Evolutionary conservation across 228 moss, liverwort and hornwort species (phyloP).

Genomic region (Sphagnum fallax): DNA sequence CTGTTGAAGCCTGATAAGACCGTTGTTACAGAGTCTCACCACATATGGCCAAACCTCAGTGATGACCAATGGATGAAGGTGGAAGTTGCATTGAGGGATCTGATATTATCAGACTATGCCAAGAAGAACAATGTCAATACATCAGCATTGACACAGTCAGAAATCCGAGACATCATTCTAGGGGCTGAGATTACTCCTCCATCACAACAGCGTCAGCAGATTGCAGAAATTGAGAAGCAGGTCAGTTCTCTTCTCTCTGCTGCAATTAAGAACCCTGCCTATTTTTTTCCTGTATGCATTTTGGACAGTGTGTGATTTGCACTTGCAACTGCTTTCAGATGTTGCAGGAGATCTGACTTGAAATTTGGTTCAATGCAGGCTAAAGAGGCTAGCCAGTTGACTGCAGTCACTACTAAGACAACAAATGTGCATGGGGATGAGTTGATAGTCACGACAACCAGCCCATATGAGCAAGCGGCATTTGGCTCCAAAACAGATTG

Average conservation of each 20-base stretch:
- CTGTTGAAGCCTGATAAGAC: constrained; percentile 97
- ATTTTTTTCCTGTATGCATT: neutral
- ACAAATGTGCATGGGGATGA: constrained; percentile 99
- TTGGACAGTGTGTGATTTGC: neutral
- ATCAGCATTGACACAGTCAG: constrained; percentile 95
- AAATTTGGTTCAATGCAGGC: constrained; percentile 37
- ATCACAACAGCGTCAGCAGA: constrained; percentile 97
- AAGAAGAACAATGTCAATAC: constrained; percentile 99
- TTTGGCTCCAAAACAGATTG: constrained; percentile 99
- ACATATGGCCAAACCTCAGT: constrained; percentile 97
- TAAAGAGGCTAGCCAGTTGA: constrained; percentile 98
- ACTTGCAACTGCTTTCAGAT: too few relatives aligned
- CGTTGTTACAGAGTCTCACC: constrained; percentile 93
- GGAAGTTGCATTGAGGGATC: constrained; percentile 96
- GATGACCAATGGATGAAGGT: constrained; percentile 99
- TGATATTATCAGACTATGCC: constrained; percentile 96
- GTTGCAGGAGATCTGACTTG: too few relatives aligned
- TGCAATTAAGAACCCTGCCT: neutral
- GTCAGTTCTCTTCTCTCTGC: constrained; percentile 21
- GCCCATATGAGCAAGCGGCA: constrained; percentile 98
- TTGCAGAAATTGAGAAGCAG: constrained; percentile 99
- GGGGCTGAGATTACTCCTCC: constrained; percentile 99
- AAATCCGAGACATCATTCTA: constrained; percentile 96
- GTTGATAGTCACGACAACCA: constrained; percentile 95
- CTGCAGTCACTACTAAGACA: constrained; percentile 97